A percentile compares a stretch with the other conserved stretches of the same genome.
Evolutionary conservation across 805 yeast genomes (phyloP).

Genomic region (Kuraishia capsulata): DNA sequence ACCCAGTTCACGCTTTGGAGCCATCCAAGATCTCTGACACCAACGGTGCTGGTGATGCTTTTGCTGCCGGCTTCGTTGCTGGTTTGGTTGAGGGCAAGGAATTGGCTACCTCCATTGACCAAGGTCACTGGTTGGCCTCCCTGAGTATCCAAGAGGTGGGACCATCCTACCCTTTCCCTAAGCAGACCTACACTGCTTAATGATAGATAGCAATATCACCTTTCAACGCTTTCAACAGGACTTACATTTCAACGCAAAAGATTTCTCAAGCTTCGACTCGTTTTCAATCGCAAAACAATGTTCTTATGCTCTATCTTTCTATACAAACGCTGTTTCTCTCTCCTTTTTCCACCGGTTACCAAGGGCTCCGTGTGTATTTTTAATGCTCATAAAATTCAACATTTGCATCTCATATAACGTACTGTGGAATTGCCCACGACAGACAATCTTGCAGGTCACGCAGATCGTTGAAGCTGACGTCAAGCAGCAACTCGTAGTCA

Average conservation of each 20-base stretch:
- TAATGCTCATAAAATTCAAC: constrained; percentile 2
- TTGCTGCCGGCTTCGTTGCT: constrained; percentile 93
- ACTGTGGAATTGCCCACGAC: constrained; percentile 37
- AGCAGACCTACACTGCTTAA: constrained; percentile 34
- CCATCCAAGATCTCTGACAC: constrained; percentile 72
- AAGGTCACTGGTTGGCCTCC: constrained; percentile 96
- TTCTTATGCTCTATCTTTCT: no score
- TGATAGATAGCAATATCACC: no score
- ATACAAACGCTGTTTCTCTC: no score
- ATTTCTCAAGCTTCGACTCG: no score
- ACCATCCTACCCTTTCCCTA: constrained; percentile 85
- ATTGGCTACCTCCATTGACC: constrained; percentile 51
- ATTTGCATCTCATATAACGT: constrained; percentile 1
- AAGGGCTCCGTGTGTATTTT: no score
- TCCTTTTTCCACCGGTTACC: no score
- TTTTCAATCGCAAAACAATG: no score
- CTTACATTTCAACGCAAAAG: no score
- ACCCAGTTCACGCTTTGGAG: constrained; percentile 66
- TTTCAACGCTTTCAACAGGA: constrained; percentile 1
- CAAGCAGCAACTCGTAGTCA: constrained; percentile 25
- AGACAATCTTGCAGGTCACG: constrained; percentile 47
- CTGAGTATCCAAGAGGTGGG: constrained; percentile 89
- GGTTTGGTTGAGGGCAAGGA: constrained; percentile 70
- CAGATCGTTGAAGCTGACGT: constrained; percentile 39
- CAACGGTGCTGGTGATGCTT: constrained; percentile 99